Evolutionary conservation across 2,329 filamentous ascomycete species (phyloP).

Genomic region (Pseudogymnoascus sp.): DNA sequence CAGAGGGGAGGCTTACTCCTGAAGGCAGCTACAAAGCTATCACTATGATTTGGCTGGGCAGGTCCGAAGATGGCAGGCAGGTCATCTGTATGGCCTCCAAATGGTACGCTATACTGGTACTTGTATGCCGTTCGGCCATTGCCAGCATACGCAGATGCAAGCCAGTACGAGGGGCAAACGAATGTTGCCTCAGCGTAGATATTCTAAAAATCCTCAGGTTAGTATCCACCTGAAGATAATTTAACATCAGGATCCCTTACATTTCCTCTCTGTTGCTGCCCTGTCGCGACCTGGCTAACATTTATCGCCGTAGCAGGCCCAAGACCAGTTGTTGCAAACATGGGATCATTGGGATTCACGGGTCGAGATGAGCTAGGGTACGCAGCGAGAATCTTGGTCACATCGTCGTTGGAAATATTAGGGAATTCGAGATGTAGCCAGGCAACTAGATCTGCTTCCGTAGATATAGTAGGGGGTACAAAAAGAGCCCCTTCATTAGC

Average conservation of each 20-base stretch:
- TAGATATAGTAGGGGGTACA: conserved; percentile 30
- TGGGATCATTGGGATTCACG: conserved; percentile 11
- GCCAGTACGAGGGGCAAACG: conserved; percentile 45
- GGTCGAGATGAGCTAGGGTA: conserved; percentile 17
- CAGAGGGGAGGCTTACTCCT: conserved; percentile 8
- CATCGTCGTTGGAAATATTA: conserved; percentile 32
- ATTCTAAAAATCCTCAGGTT: conserved; percentile 21
- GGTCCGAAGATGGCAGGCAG: conserved; percentile 24
- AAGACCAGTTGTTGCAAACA: conserved; percentile 29
- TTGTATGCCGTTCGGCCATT: conserved; percentile 29
- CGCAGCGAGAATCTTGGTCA: conserved; percentile 21
- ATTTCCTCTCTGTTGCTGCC: conserved; percentile 42
- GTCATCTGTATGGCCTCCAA: conserved; percentile 30
- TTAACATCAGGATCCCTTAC: neutral
- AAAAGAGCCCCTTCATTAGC: conserved; percentile 33
- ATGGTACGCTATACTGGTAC: conserved; percentile 36
- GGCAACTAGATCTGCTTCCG: conserved; percentile 22
- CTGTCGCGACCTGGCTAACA: conserved; percentile 33
- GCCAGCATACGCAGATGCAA: conserved; percentile 36
- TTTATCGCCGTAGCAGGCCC: conserved; percentile 33
- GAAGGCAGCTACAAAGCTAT: conserved; percentile 11
- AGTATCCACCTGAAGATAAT: neutral
- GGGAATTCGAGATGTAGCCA: conserved; percentile 31
- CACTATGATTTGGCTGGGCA: neutral
- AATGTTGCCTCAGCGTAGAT: conserved; percentile 45